Evolutionary conservation across 192 early-diverging fungal species (phyloP).

Genomic region (Endogone sp.): DNA sequence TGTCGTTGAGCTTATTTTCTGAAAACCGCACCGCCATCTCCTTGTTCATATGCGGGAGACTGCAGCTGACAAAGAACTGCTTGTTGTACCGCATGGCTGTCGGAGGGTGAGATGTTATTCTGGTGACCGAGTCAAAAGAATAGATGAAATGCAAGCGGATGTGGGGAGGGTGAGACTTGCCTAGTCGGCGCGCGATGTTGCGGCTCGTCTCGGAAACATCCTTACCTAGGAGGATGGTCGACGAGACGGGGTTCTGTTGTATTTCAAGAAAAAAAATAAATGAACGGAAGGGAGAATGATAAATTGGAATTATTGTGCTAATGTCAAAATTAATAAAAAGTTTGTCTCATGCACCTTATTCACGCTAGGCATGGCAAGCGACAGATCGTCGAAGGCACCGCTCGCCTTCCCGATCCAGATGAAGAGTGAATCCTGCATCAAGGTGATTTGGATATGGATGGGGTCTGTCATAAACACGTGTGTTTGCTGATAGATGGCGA

Average conservation of each 20-base stretch:
- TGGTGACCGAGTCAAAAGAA: too few species aligned
- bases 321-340: neutral
- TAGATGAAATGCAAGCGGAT: too few species aligned
- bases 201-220: slow-evolving; percentile 21
- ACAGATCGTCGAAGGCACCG: slow-evolving; percentile 18
- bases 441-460: slow-evolving; percentile 21
- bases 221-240: slow-evolving; percentile 17
- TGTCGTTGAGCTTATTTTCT: neutral
- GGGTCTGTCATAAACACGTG: slow-evolving; percentile 23
- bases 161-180: slow-evolving; percentile 10
- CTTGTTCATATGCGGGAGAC: neutral
- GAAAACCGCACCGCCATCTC: neutral
- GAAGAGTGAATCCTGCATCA: slow-evolving; percentile 21
- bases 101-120: too few species aligned
- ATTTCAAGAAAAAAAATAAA: neutral
- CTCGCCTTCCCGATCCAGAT: slow-evolving; percentile 22
- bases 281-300: too few species aligned
- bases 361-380: slow-evolving; percentile 23
- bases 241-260: slow-evolving; percentile 11
- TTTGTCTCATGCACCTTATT: slow-evolving; percentile 4
- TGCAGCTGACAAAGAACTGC: neutral
- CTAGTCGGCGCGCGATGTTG: slow-evolving; percentile 30
- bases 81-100: neutral
- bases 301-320: too few species aligned
- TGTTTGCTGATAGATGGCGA: slow-evolving; percentile 25